These are phyloP conservation scores for Paraphaeosphaeria sporulosa DNA, from an alignment of 2,329 filamentous ascomycete species.

Conservation along the genomic window DNA sequence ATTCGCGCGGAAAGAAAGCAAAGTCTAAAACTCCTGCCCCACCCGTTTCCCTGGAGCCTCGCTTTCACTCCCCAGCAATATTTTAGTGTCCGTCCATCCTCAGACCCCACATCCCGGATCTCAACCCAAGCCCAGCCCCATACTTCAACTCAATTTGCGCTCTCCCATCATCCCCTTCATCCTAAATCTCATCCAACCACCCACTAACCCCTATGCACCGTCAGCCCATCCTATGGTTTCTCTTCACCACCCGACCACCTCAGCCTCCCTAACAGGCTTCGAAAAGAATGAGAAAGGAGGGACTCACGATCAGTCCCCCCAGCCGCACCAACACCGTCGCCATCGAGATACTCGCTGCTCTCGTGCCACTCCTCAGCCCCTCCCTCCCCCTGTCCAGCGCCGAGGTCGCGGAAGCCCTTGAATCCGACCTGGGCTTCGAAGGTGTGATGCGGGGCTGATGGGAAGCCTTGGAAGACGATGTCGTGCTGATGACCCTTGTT, in stretches of 20 bases:
- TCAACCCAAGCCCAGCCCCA: too few species aligned
- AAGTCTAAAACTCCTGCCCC: too few species aligned
- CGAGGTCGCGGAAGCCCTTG: not conserved
- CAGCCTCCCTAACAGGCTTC: too few species aligned
- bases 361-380: conserved; percentile 16
- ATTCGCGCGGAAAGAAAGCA: too few species aligned
- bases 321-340: too few species aligned
- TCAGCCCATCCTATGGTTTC: conserved; percentile 10
- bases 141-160: not conserved
- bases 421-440: not conserved
- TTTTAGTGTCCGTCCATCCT: too few species aligned
- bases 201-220: conserved; percentile 17
- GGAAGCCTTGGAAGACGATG: not conserved
- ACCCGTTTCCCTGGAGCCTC: too few species aligned
- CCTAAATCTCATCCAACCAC: conserved; percentile 18
- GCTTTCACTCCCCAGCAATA: too few species aligned
- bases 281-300: not conserved
- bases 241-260: not conserved
- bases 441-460: too few species aligned
- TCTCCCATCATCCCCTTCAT: not conserved
- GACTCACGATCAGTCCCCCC: not conserved
- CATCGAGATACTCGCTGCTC: conserved; percentile 8
- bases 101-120: too few species aligned
- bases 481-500: not conserved
- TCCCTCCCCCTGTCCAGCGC: not conserved